Conservation (phyloP, 2,329 filamentous ascomycete genomes). For the Penicillium palitans region DNA sequence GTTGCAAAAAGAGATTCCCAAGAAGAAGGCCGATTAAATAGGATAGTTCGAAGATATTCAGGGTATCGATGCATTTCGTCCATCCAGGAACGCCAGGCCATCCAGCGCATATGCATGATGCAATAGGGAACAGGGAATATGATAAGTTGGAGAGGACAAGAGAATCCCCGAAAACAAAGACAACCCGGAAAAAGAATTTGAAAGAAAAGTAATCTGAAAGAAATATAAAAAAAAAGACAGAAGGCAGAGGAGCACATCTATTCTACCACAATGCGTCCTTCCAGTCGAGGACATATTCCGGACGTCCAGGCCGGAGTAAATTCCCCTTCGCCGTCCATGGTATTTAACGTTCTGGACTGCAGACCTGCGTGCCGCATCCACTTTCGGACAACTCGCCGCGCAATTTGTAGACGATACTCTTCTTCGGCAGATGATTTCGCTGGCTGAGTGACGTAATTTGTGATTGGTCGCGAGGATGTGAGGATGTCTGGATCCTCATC, state of each 20-base stretch:
- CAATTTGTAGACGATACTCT: slow-evolving; percentile 60
- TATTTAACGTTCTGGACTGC: slow-evolving; percentile 48
- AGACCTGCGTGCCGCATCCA: slow-evolving; percentile 72
- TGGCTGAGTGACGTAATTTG: slow-evolving; percentile 42
- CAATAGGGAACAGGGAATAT: neutral
- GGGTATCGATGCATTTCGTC: slow-evolving; percentile 6
- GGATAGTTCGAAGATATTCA: neutral
- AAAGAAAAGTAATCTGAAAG: neutral
- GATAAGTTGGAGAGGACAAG: neutral
- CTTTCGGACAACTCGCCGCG: slow-evolving; percentile 67
- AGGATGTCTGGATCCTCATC: slow-evolving; percentile 44
- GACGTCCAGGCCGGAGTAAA: slow-evolving; percentile 72
- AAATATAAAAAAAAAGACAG: neutral
- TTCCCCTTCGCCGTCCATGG: slow-evolving; percentile 57
- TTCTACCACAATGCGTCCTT: slow-evolving; percentile 66
- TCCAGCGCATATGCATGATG: slow-evolving; percentile 1
- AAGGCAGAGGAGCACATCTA: neutral
- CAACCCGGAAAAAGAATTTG: neutral
- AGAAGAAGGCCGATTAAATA: slow-evolving; percentile 11
- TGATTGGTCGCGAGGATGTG: slow-evolving; percentile 34
- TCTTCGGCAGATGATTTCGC: slow-evolving; percentile 49
- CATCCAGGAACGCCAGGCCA: slow-evolving; percentile 2
- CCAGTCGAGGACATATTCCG: slow-evolving; percentile 73
- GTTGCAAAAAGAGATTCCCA: slow-evolving; percentile 12
- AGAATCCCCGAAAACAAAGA: neutral